Conservation (phyloP, 257 asterid species). For the Scutellaria galericulata region DNA sequence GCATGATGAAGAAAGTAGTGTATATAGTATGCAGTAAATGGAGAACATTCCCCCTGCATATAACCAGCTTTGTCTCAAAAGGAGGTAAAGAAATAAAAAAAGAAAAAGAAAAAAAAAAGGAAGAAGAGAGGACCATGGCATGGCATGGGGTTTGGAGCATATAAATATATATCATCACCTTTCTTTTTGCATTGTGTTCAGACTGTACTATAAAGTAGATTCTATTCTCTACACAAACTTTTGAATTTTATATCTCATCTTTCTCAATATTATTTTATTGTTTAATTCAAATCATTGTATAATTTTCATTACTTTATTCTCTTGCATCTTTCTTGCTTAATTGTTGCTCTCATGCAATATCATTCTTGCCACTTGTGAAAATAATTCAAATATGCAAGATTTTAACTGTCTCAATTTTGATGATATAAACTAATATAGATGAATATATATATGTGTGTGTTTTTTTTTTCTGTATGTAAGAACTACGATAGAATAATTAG, state of each 20-base stretch:
- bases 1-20: slow-evolving; percentile 23
- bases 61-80: slow-evolving; percentile 45
- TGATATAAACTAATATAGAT: too few relatives aligned
- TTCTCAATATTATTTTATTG: neutral
- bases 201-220: slow-evolving; percentile 46
- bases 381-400: too few relatives aligned
- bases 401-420: too few relatives aligned
- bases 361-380: too few relatives aligned
- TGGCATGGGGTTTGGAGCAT: neutral
- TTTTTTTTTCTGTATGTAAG: too few relatives aligned
- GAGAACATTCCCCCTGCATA: slow-evolving; percentile 62
- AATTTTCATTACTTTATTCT: too few relatives aligned
- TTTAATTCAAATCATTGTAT: neutral
- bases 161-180: slow-evolving; percentile 17
- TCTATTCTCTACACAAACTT: slow-evolving; percentile 43
- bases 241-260: slow-evolving; percentile 25
- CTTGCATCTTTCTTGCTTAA: too few relatives aligned
- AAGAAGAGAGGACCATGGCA: slow-evolving; percentile 4
- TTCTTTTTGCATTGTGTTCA: slow-evolving; percentile 41
- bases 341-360: too few relatives aligned
- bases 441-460: too few relatives aligned
- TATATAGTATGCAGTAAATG: slow-evolving; percentile 23
- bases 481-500: too few relatives aligned
- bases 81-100: slow-evolving; percentile 24
- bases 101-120: neutral